phyloP scores from a whole-genome alignment of 345 rosid species.

The Dovyalis caffra region DNA sequence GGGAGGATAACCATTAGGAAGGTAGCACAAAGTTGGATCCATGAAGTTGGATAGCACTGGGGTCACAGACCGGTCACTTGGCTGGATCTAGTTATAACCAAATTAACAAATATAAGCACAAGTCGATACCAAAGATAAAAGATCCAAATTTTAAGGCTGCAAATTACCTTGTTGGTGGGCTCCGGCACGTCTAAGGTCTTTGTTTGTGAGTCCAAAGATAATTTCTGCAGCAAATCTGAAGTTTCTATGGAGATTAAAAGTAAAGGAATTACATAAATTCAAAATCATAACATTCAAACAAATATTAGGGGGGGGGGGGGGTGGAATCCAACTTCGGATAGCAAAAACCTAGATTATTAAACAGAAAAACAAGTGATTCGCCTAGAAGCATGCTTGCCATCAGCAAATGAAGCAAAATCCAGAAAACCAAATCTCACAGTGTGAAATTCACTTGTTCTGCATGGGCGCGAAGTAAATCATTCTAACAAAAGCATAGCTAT shows the following conservation, averaged over 20 bases:
- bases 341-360: background rate
- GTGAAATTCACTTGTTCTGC: background rate
- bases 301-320: background rate
- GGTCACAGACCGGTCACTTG: slow-evolving; percentile 56
- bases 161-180: slow-evolving; percentile 65
- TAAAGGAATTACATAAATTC: slow-evolving; percentile 45
- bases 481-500: background rate
- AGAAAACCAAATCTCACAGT: background rate
- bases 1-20: slow-evolving; percentile 56
- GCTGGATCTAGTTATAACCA: slow-evolving; percentile 54
- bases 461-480: background rate
- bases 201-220: slow-evolving; percentile 61
- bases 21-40: slow-evolving; percentile 65
- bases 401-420: background rate
- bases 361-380: background rate
- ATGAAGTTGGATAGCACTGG: slow-evolving; percentile 53
- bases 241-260: slow-evolving; percentile 51
- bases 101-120: slow-evolving; percentile 26
- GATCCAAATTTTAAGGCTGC: background rate
- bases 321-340: background rate
- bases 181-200: slow-evolving; percentile 69
- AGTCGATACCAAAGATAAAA: background rate
- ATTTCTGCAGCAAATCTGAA: slow-evolving; percentile 76
- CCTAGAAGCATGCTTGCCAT: background rate
- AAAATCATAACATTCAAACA: background rate